Percentiles rank a stretch among this genome's conserved stretches.
These are phyloP conservation scores for Physaria fendleri DNA, from an alignment of 345 rosid genomes.

Conservation along the genomic window DNA sequence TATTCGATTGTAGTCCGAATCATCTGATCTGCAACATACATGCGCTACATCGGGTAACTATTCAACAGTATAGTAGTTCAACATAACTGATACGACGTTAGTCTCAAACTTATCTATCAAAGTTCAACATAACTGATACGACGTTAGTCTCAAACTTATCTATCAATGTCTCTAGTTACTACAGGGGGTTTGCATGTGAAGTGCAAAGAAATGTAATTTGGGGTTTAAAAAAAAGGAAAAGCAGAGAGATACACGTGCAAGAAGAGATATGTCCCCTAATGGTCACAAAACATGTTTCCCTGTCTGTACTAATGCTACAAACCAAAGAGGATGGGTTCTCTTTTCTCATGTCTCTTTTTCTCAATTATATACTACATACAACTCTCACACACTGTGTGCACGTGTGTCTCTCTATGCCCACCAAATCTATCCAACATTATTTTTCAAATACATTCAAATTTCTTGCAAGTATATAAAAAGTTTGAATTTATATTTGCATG, in stretches of 20 bases:
- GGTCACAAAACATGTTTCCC: constrained; percentile 32
- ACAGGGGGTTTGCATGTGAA: constrained; percentile 20
- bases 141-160: background rate
- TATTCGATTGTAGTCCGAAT: too few relatives aligned
- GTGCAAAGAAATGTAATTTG: background rate
- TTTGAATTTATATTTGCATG: too few relatives aligned
- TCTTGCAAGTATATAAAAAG: background rate
- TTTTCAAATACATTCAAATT: background rate
- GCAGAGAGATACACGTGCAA: constrained; percentile 34
- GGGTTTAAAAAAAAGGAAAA: background rate
- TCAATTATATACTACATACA: constrained; percentile 21
- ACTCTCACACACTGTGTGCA: constrained; percentile 28
- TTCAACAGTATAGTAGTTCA: too few relatives aligned
- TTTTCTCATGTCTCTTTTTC: constrained; percentile 7
- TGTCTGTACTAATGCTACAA: constrained; percentile 28
- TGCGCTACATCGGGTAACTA: too few relatives aligned
- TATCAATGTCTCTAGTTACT: background rate
- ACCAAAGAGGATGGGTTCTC: constrained; percentile 31
- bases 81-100: too few relatives aligned
- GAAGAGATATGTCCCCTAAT: constrained; percentile 26
- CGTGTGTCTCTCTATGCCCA: constrained; percentile 20
- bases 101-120: too few relatives aligned
- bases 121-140: background rate
- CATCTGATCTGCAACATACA: too few relatives aligned
- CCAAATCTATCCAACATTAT: constrained; percentile 18